Evolutionary conservation across 1,284 basidiomycete species (phyloP).

Genomic region (Malassezia psittaci): DNA sequence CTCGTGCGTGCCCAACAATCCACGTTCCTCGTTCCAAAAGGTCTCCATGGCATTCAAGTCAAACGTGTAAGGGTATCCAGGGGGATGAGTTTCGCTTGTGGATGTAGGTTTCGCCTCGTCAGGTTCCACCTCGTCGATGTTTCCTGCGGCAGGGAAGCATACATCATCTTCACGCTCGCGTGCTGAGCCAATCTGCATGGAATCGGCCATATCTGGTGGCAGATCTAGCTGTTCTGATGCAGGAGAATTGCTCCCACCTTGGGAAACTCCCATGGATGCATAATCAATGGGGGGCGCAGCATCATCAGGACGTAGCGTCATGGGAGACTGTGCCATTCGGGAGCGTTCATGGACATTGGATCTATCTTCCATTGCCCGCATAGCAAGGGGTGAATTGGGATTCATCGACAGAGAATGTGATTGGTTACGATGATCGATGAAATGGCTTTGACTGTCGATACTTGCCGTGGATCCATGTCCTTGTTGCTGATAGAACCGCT

Average conservation of each 20-base stretch:
- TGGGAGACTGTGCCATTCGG: background rate
- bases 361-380: slow-evolving; percentile 12
- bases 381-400: slow-evolving; percentile 29
- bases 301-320: background rate
- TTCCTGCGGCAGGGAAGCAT: slow-evolving; percentile 37
- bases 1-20: slow-evolving; percentile 23
- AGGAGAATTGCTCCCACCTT: background rate
- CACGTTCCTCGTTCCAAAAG: slow-evolving; percentile 38
- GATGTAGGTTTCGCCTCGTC: slow-evolving; percentile 10
- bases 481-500: slow-evolving; percentile 41
- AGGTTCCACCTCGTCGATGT: slow-evolving; percentile 14
- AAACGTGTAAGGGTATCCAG: slow-evolving; percentile 43
- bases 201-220: slow-evolving; percentile 5
- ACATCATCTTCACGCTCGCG: slow-evolving; percentile 34
- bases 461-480: slow-evolving; percentile 38
- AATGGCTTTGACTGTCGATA: slow-evolving; percentile 42
- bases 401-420: slow-evolving; percentile 33
- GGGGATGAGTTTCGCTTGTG: slow-evolving; percentile 17
- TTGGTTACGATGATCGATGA: slow-evolving; percentile 46
- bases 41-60: slow-evolving; percentile 37
- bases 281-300: background rate
- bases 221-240: background rate
- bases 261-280: background rate
- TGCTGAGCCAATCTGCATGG: background rate
- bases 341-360: background rate